Percentiles rank a stretch among this genome's conserved stretches.
These are phyloP conservation scores for Pleurotus eryngii DNA, from an alignment of 768 basidiomycete genomes.

Conservation along the genomic window DNA sequence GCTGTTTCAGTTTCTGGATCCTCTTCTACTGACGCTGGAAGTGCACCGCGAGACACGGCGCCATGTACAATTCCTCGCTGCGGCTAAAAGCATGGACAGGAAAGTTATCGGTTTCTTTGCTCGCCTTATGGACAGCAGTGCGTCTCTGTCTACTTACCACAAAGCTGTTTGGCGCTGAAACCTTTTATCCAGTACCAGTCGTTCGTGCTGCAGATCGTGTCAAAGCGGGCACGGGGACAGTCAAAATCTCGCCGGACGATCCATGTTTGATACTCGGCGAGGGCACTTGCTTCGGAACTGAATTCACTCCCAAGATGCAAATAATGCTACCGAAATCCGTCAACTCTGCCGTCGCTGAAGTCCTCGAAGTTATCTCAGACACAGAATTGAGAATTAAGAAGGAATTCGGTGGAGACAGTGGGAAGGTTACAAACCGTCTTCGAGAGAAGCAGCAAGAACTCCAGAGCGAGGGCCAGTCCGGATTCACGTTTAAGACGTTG, in stretches of 20 bases:
- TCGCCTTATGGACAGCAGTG: constrained; percentile 85
- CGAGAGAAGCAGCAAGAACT: constrained; percentile 66
- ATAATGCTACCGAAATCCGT: constrained; percentile 82
- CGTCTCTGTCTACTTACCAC: constrained; percentile 18
- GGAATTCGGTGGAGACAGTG: constrained; percentile 81
- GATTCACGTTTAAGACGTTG: constrained; percentile 77
- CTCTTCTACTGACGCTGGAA: constrained; percentile 78
- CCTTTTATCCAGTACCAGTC: constrained; percentile 70
- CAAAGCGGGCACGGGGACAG: constrained; percentile 66
- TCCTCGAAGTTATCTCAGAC: constrained; percentile 86
- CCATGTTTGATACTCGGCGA: constrained; percentile 81
- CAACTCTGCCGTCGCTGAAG: constrained; percentile 75
- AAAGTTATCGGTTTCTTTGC: constrained; percentile 79
- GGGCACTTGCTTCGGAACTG: constrained; percentile 70
- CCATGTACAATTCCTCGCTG: constrained; percentile 82
- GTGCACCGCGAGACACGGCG: constrained; percentile 82
- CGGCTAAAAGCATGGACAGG: constrained; percentile 84
- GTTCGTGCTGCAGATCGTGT: constrained; percentile 87
- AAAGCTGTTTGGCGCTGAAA: constrained; percentile 8
- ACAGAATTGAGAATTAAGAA: constrained; percentile 80
- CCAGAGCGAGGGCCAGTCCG: constrained; percentile 49
- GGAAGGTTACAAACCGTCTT: constrained; percentile 64
- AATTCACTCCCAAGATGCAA: constrained; percentile 78
- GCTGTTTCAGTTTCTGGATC: constrained; percentile 79
- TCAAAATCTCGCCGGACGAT: constrained; percentile 72